These are phyloP conservation scores for Coemansia sp. DNA, from an alignment of 192 early-diverging fungal genomes.

Conservation along the genomic window DNA sequence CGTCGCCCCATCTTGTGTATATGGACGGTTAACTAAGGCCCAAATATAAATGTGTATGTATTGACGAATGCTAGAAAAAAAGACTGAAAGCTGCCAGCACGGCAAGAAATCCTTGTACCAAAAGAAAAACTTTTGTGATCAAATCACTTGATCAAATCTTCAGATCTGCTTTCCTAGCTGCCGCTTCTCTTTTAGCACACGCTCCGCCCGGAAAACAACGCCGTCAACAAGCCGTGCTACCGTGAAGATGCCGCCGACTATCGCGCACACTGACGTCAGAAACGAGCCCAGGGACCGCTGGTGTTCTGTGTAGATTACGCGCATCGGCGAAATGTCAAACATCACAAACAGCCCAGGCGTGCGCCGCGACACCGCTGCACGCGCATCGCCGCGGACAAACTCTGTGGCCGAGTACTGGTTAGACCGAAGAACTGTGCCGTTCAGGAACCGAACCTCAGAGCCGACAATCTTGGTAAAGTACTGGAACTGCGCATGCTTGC, in stretches of 20 bases:
- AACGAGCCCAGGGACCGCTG: conserved; percentile 83
- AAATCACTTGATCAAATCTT: conserved; percentile 18
- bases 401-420: conserved; percentile 97
- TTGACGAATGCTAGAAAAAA: background rate
- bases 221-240: conserved; percentile 88
- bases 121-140: background rate
- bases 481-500: conserved; percentile 73
- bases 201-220: conserved; percentile 85
- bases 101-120: background rate
- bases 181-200: conserved; percentile 70
- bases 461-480: conserved; percentile 95
- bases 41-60: background rate
- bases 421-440: conserved; percentile 69
- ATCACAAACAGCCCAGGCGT: conserved; percentile 83
- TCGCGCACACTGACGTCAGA: conserved; percentile 86
- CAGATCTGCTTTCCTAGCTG: conserved; percentile 71
- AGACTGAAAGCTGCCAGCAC: background rate
- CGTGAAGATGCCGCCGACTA: conserved; percentile 95
- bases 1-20: conserved; percentile 29
- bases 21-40: background rate
- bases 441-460: conserved; percentile 73
- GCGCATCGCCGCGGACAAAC: conserved; percentile 48
- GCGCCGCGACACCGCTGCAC: conserved; percentile 3
- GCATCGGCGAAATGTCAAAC: conserved; percentile 96
- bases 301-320: conserved; percentile 81